Base-by-base conservation (phyloP, 2,329 filamentous ascomycete species). In the Cadophora luteo-olivacea region DNA sequence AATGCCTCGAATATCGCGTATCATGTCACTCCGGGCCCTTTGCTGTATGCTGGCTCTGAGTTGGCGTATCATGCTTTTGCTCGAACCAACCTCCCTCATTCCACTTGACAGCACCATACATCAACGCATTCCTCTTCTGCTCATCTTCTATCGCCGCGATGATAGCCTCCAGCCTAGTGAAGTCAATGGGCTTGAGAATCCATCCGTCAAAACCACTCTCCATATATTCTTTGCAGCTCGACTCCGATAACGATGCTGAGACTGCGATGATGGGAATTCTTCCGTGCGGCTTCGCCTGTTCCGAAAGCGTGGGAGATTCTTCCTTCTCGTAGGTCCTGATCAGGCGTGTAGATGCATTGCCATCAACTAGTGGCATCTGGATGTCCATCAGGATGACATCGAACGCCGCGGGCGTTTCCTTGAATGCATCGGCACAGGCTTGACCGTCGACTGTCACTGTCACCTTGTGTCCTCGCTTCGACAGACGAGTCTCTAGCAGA, bases 361-460 rank as follows among this genome's bases (percentile, higher is more conserved):
- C 71, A 24, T 72, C 69, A 22, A 72, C 63, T 14, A 74, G 29
- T 24, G 72, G 72, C 72, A 74, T 74, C 55, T 74, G 71, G 1
- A 72, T 41, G 60, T 74, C 72, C 71, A 74, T 74, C 6, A 74
- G 61, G 24, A 74, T 72, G n/a, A 72, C 65, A 65, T 72, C 72
- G 38, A 66, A 72, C 11, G 51, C 61, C 2, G 33, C 63, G 6
- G 72, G 68, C 25, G 87, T 86, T 64, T 84, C 81, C 74, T 92
- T 88, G 24, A 94, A 88, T 73, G 85, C 89, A 45, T 92, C 89
- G 1, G 89, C 92, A 75, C 91, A 93, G 79, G 93, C 91, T 9
- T 89, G 87, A 4, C 92, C 92, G 72, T 95, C 92, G 33, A 87
- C 82, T 0, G 91, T 92, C 58, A 92, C 87, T 73, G 93, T 91